phyloP scores from a whole-genome alignment of 148 eudicot species.

The Nyssa sinensis region DNA sequence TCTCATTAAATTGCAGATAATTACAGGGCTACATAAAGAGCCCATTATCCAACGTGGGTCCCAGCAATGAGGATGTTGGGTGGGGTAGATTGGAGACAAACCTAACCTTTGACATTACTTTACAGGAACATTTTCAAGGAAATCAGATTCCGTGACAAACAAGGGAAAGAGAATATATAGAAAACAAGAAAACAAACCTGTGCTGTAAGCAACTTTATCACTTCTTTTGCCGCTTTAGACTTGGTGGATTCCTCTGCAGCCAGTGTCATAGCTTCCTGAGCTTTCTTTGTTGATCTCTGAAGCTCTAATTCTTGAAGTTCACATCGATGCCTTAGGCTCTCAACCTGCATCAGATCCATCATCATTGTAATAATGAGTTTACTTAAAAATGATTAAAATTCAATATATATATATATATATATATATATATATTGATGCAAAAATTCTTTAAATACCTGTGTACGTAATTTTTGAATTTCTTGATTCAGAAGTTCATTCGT shows the following conservation, averaged over 20 bases:
- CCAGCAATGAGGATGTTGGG: too few relatives aligned
- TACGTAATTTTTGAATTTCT: slow-evolving; percentile 77
- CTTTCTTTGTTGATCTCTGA: slow-evolving; percentile 66
- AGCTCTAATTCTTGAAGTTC: slow-evolving; percentile 82
- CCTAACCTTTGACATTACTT: too few relatives aligned
- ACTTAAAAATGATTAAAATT: too few relatives aligned
- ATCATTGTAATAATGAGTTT: background rate
- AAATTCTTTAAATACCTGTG: slow-evolving; percentile 54
- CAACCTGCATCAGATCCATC: slow-evolving; percentile 50
- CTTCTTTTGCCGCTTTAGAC: slow-evolving; percentile 95
- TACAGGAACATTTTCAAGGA: background rate
- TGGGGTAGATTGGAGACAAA: too few relatives aligned
- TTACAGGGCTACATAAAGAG: background rate
- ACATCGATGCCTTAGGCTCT: slow-evolving; percentile 62
- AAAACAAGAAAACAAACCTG: slow-evolving; percentile 50
- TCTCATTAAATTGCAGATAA: background rate
- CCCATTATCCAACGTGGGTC: too few relatives aligned
- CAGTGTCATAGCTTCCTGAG: slow-evolving; percentile 76
- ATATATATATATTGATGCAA: too few relatives aligned
- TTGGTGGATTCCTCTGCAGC: slow-evolving; percentile 95
- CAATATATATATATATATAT: too few relatives aligned
- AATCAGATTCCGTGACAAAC: background rate
- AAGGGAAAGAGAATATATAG: background rate
- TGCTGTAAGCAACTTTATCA: slow-evolving; percentile 78
- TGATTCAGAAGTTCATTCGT: slow-evolving; percentile 85